Evolutionary conservation across 768 basidiomycete species (phyloP).

Genomic region (Lentinus brumalis): DNA sequence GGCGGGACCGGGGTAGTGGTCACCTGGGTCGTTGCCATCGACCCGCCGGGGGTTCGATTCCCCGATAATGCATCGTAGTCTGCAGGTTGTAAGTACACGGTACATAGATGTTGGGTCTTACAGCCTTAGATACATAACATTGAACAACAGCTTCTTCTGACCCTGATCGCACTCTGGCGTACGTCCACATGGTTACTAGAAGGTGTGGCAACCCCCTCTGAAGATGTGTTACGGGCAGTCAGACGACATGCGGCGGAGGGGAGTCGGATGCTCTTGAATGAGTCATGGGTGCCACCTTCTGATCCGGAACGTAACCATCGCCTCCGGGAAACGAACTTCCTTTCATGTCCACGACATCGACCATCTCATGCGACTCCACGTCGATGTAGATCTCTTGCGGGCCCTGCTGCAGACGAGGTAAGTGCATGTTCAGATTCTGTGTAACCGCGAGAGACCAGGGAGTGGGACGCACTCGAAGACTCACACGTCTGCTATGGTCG

Average conservation of each 20-base stretch:
- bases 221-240: background rate
- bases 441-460: background rate
- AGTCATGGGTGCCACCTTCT: background rate
- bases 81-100: background rate
- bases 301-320: background rate
- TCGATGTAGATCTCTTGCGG: slow-evolving; percentile 29
- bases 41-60: slow-evolving; percentile 91
- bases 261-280: too few species aligned
- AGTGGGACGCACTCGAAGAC: background rate
- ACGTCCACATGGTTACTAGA: too few species aligned
- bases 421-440: too few species aligned
- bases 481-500: background rate
- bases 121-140: background rate
- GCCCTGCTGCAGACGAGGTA: background rate
- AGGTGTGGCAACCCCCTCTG: too few species aligned
- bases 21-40: slow-evolving; percentile 46
- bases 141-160: too few species aligned
- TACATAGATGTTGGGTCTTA: background rate
- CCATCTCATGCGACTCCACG: slow-evolving; percentile 37
- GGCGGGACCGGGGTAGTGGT: slow-evolving; percentile 16
- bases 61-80: slow-evolving; percentile 67
- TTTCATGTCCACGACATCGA: slow-evolving; percentile 24
- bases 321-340: background rate
- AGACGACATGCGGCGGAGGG: too few species aligned
- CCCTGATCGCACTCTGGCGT: too few species aligned